Conservation (phyloP, 129 eudicot genomes). For the Artemisia annua region DNA sequence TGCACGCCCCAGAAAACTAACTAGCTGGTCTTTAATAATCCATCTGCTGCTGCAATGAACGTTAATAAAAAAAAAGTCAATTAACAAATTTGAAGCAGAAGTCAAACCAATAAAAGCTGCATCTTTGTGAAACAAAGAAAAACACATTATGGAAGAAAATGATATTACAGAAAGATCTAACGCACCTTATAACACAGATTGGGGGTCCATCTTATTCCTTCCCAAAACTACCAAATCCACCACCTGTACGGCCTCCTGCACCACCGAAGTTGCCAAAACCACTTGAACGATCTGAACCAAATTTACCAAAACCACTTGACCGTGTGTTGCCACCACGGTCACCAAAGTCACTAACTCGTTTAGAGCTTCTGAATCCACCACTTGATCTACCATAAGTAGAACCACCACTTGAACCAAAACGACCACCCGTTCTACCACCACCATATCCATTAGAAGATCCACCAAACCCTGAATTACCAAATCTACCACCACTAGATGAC, state of each 20-base stretch:
- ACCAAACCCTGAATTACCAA: no score
- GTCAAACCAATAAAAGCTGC: not conserved
- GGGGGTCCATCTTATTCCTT: not conserved
- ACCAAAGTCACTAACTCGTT: no score
- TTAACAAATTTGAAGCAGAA: not conserved
- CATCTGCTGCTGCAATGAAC: no score
- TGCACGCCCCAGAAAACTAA: no score
- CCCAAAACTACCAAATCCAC: slow-evolving; percentile 7
- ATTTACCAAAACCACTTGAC: slow-evolving; percentile 20
- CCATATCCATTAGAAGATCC: no score
- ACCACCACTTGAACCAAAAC: no score
- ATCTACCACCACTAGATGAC: no score
- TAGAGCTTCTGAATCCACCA: no score
- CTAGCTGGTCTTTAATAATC: no score
- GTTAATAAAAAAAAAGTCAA: not conserved
- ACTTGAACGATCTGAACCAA: slow-evolving; percentile 27
- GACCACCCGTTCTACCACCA: no score
- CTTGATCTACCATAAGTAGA: no score
- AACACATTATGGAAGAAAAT: not conserved
- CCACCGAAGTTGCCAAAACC: slow-evolving; percentile 35
- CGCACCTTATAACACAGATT: not conserved
- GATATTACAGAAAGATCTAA: not conserved
- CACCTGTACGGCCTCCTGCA: slow-evolving; percentile 2
- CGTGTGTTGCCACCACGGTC: no score
- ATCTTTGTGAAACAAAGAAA: not conserved